A percentile compares a stretch with the other conserved stretches of the same genome.
Conservation (phyloP, 345 rosid species). For the Hibiscus mutabilis region DNA sequence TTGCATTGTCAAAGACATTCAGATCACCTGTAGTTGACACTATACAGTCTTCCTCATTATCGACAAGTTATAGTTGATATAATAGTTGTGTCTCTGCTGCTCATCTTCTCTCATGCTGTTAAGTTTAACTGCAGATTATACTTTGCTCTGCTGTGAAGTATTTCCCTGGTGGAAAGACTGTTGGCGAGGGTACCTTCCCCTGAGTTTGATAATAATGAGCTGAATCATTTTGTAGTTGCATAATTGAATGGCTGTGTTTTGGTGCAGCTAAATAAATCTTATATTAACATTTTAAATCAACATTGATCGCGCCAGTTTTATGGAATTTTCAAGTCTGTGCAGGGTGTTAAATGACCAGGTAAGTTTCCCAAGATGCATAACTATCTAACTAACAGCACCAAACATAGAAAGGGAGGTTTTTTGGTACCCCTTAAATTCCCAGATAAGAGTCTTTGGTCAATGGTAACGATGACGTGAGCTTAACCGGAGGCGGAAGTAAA, state of each 20-base stretch:
- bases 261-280: slow-evolving; percentile 68
- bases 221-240: not conserved
- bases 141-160: slow-evolving; percentile 72
- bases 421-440: too few relatives aligned
- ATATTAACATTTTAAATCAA: slow-evolving; percentile 56
- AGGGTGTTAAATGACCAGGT: slow-evolving; percentile 81
- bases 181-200: slow-evolving; percentile 44
- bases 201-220: not conserved
- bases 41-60: slow-evolving; percentile 88
- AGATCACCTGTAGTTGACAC: slow-evolving; percentile 73
- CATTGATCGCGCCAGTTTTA: slow-evolving; percentile 52
- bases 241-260: not conserved
- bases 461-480: too few relatives aligned
- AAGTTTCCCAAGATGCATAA: not conserved
- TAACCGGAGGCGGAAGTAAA: too few relatives aligned
- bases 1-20: slow-evolving; percentile 75
- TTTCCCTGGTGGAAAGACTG: slow-evolving; percentile 66
- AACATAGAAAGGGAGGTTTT: not conserved
- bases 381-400: not conserved
- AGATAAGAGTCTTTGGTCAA: too few relatives aligned
- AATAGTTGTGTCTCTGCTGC: not conserved
- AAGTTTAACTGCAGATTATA: slow-evolving; percentile 42
- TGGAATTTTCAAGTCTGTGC: slow-evolving; percentile 70
- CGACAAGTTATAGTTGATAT: slow-evolving; percentile 52
- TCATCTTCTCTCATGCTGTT: slow-evolving; percentile 3